Conservation (phyloP, 805 yeast genomes). For the Kazachstania bromeliacearum region DNA sequence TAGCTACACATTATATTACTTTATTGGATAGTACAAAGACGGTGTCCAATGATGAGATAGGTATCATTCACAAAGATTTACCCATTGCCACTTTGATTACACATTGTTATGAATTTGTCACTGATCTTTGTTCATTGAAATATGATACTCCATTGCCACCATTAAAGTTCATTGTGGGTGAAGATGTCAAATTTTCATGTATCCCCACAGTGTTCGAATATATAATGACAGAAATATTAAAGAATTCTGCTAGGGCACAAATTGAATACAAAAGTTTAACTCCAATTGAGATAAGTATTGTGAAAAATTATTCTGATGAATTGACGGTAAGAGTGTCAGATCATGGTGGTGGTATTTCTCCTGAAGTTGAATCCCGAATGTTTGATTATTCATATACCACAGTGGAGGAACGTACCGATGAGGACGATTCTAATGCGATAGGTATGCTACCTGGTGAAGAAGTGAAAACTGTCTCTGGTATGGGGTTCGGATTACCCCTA, state of each 20-base stretch:
- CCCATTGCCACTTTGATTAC: conserved; percentile 54
- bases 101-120: conserved; percentile 63
- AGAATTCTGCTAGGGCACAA: conserved; percentile 81
- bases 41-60: conserved; percentile 31
- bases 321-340: conserved; percentile 74
- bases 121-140: conserved; percentile 73
- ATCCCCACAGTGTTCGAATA: conserved; percentile 85
- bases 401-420: conserved; percentile 23
- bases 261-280: conserved; percentile 46
- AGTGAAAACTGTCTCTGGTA: conserved; percentile 71
- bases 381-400: conserved; percentile 76
- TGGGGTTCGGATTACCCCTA: conserved; percentile 92
- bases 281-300: conserved; percentile 22
- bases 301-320: conserved; percentile 28
- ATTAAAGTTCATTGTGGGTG: conserved; percentile 36
- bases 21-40: conserved; percentile 34
- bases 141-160: conserved; percentile 58
- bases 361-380: conserved; percentile 52
- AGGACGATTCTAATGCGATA: neutral
- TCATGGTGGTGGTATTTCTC: conserved; percentile 80
- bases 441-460: conserved; percentile 63
- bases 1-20: conserved; percentile 77
- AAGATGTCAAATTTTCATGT: conserved; percentile 61
- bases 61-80: conserved; percentile 57
- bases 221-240: conserved; percentile 74